Conservation (phyloP, 495 filamentous ascomycete genomes). For the Halenospora varia region DNA sequence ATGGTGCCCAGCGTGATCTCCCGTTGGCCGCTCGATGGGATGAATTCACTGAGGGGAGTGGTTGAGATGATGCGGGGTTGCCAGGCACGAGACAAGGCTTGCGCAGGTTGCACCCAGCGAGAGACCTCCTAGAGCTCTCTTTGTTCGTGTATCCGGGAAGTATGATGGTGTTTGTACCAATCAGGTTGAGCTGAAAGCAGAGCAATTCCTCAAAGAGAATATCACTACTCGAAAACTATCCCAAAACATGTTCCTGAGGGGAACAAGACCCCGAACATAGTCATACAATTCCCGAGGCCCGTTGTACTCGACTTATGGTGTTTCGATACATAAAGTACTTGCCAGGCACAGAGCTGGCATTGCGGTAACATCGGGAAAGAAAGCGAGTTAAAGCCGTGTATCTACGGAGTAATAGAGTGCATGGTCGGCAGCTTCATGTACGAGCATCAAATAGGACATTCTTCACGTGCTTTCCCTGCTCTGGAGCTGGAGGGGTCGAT, state of each 20-base stretch:
- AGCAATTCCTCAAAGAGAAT: neutral
- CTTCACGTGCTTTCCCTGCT: no score
- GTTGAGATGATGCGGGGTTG: neutral
- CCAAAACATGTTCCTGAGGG: neutral
- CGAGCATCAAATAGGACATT: no score
- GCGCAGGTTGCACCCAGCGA: neutral
- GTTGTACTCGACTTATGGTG: neutral
- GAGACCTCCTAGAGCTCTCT: no score
- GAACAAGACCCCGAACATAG: neutral
- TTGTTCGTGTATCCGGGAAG: neutral
- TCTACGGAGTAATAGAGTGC: neutral
- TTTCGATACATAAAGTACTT: neutral
- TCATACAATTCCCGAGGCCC: neutral
- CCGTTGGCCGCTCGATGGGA: neutral
- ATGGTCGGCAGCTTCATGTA: no score
- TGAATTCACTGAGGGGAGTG: slow-evolving; percentile 1
- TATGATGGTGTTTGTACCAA: neutral
- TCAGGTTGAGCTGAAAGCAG: neutral
- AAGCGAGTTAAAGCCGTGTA: neutral
- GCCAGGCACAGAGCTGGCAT: neutral
- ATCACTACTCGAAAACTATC: neutral
- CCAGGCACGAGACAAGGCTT: slow-evolving; percentile 1
- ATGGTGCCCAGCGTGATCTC: neutral
- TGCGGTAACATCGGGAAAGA: neutral
- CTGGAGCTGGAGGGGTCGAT: no score